Conservation (phyloP, 805 yeast genomes). For the Maudiozyma barnettii region DNA sequence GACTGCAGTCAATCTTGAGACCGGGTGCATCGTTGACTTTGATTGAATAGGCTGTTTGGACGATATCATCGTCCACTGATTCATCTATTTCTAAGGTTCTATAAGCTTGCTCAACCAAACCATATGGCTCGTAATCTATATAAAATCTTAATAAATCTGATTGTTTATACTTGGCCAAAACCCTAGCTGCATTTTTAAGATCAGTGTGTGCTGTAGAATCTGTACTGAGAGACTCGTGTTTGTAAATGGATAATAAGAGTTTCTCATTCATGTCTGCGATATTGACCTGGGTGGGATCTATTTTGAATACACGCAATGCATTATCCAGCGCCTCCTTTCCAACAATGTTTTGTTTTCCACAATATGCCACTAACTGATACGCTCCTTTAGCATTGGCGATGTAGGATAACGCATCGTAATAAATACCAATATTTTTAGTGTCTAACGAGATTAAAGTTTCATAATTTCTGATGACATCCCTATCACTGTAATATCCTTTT, state of each 20-base stretch:
- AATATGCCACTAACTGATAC: slow-evolving; percentile 39
- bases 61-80: slow-evolving; percentile 56
- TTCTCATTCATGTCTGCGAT: slow-evolving; percentile 19
- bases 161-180: slow-evolving; percentile 32
- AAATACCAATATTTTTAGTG: slow-evolving; percentile 37
- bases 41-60: slow-evolving; percentile 64
- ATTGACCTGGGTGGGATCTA: slow-evolving; percentile 23
- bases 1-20: slow-evolving; percentile 32
- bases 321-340: slow-evolving; percentile 40
- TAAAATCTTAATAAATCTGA: slow-evolving; percentile 31
- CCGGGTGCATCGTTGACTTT: slow-evolving; percentile 46
- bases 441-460: slow-evolving; percentile 35
- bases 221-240: slow-evolving; percentile 17
- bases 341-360: slow-evolving; percentile 42
- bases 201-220: slow-evolving; percentile 13
- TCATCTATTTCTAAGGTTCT: slow-evolving; percentile 40
- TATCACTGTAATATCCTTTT: slow-evolving; percentile 41
- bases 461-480: slow-evolving; percentile 39
- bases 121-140: slow-evolving; percentile 38
- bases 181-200: slow-evolving; percentile 33
- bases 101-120: slow-evolving; percentile 41
- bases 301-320: slow-evolving; percentile 31
- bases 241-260: slow-evolving; percentile 28
- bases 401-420: slow-evolving; percentile 47
- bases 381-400: slow-evolving; percentile 42